Conservation (phyloP, 768 basidiomycete species). For the Naganishia antarctica region DNA sequence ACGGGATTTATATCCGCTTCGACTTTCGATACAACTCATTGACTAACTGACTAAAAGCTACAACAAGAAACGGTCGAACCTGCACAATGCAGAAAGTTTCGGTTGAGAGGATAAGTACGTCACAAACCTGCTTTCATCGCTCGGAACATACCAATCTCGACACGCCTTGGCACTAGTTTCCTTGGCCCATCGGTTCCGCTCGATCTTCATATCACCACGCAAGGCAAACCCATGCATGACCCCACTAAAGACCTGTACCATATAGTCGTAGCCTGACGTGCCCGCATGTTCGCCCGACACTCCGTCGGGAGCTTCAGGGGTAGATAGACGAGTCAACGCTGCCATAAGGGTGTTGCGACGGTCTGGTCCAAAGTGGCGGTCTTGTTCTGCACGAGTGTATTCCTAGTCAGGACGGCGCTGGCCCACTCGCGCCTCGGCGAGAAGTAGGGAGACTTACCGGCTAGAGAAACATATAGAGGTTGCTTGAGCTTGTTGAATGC, state of each 20-base stretch:
- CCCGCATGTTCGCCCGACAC: slow-evolving; percentile 23
- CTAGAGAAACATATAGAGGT: slow-evolving; percentile 33
- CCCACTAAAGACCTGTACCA: slow-evolving; percentile 27
- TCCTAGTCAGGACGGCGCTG: neutral
- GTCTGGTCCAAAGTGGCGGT: slow-evolving; percentile 29
- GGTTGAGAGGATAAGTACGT: neutral
- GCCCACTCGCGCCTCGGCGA: no score
- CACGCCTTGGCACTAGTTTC: slow-evolving; percentile 21
- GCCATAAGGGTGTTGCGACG: slow-evolving; percentile 23
- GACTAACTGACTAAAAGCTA: no score
- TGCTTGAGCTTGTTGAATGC: slow-evolving; percentile 34
- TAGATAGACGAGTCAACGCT: slow-evolving; percentile 25
- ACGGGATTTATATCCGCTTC: no score
- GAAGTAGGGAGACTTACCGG: no score
- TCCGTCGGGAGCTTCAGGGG: slow-evolving; percentile 28
- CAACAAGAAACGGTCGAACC: slow-evolving; percentile 6
- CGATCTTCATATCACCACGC: slow-evolving; percentile 26
- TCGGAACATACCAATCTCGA: slow-evolving; percentile 1
- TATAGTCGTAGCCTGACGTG: slow-evolving; percentile 29
- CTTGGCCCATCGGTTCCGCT: slow-evolving; percentile 27
- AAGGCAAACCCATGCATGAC: slow-evolving; percentile 30
- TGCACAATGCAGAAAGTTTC: neutral
- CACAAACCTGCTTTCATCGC: neutral
- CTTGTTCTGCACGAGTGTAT: slow-evolving; percentile 28
- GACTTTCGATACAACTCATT: no score